Conservation (phyloP, 202 grass and related monocot genomes). For the Bolboschoenoplectus hybrid region DNA sequence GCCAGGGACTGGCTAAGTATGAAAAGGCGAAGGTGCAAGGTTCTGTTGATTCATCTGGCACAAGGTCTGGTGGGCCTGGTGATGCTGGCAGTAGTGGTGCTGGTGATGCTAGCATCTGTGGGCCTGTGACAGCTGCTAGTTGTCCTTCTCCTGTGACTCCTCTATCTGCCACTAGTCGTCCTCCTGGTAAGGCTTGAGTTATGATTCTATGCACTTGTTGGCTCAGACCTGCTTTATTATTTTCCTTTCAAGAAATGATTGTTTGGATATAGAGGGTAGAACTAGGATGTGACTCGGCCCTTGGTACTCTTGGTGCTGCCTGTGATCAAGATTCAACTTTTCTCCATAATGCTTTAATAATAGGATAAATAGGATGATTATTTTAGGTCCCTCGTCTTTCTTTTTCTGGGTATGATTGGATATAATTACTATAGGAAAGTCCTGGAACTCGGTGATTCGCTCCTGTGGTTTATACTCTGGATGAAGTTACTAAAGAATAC, state of each 20-base stretch:
- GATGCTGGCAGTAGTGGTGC: slow-evolving; percentile 24
- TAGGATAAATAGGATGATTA: not conserved
- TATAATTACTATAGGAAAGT: not conserved
- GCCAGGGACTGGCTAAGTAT: slow-evolving; percentile 54
- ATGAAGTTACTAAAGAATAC: not conserved
- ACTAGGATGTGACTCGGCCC: slow-evolving; percentile 24
- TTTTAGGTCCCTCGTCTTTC: not conserved
- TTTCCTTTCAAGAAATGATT: slow-evolving; percentile 1
- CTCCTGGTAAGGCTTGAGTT: slow-evolving; percentile 44
- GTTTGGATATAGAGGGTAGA: slow-evolving; percentile 8
- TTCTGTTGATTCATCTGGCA: slow-evolving; percentile 21
- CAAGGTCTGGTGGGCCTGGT: slow-evolving; percentile 17
- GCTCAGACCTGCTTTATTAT: slow-evolving; percentile 14
- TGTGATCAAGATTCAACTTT: slow-evolving; percentile 9
- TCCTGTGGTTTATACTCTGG: not conserved
- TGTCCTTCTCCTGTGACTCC: slow-evolving; percentile 40
- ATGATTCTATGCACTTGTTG: not conserved
- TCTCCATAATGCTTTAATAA: not conserved
- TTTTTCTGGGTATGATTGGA: not conserved
- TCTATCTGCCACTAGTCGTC: slow-evolving; percentile 34
- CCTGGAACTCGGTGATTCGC: not conserved
- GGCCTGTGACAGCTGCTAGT: slow-evolving; percentile 17
- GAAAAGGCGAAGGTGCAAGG: slow-evolving; percentile 44
- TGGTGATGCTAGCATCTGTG: slow-evolving; percentile 20
- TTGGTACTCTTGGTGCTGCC: slow-evolving; percentile 3